phyloP scores from a whole-genome alignment of 352 stramenopile genomes.

The Phytophthora pluvialis region DNA sequence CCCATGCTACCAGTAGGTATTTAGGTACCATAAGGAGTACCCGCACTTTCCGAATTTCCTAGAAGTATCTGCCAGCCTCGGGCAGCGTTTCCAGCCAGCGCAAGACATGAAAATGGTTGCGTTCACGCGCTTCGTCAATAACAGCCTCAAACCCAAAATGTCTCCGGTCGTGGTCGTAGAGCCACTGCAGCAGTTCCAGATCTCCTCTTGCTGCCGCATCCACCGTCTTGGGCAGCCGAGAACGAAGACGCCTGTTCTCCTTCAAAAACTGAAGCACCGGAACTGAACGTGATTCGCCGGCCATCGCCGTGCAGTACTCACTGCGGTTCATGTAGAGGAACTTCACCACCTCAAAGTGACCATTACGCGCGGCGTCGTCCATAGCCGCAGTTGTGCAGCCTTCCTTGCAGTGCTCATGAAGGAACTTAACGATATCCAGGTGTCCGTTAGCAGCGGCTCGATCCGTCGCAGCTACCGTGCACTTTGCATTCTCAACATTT shows the following conservation, averaged over 20 bases:
- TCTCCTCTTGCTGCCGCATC: conserved; percentile 40
- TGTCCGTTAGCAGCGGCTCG: conserved; percentile 36
- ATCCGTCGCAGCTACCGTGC: conserved; percentile 42
- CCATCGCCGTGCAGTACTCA: conserved; percentile 43
- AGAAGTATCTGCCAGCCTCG: conserved; percentile 37
- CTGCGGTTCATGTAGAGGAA: conserved; percentile 45
- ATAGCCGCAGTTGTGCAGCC: conserved; percentile 47
- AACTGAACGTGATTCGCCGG: conserved; percentile 37
- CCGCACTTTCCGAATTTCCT: too few relatives aligned
- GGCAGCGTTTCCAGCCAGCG: conserved; percentile 47
- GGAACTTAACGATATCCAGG: conserved; percentile 35
- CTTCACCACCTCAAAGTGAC: conserved; percentile 39
- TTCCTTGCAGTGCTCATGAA: conserved; percentile 48
- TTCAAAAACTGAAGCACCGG: conserved; percentile 46
- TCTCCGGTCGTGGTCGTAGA: conserved; percentile 40
- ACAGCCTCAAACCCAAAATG: conserved; percentile 41
- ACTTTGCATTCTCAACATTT: conserved; percentile 20
- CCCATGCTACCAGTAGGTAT: too few relatives aligned
- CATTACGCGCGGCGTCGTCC: conserved; percentile 44
- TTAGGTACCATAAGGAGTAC: too few relatives aligned
- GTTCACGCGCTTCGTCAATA: conserved; percentile 36
- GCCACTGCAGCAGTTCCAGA: conserved; percentile 47
- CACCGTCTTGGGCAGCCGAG: conserved; percentile 29
- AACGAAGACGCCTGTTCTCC: conserved; percentile 33
- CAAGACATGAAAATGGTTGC: conserved; percentile 41